Conservation (phyloP, 192 early-diverging fungal genomes). For the Gryganskiella cystojenkinii region DNA sequence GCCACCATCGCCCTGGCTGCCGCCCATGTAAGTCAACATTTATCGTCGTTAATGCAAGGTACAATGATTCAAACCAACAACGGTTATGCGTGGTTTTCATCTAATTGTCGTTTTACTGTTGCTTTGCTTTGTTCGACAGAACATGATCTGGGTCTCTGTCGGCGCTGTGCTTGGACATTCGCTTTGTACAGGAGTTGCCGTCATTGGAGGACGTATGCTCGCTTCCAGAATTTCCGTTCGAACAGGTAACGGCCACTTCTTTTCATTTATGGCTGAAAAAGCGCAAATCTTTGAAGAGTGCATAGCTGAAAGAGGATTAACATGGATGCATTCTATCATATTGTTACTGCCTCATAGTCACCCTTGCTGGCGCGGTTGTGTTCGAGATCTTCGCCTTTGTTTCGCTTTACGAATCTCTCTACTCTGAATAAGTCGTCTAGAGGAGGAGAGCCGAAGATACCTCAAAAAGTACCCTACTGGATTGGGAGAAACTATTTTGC, state of each 20-base stretch:
- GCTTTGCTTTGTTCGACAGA: constrained; percentile 55
- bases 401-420: constrained; percentile 69
- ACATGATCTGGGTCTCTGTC: constrained; percentile 90
- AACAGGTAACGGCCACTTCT: constrained; percentile 78
- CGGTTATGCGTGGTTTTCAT: not conserved
- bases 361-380: constrained; percentile 84
- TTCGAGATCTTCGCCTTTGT: constrained; percentile 90
- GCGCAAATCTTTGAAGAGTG: not conserved
- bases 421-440: constrained; percentile 36
- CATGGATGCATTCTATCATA: not conserved
- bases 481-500: too few species aligned
- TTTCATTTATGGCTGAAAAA: not conserved
- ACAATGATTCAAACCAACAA: too few species aligned
- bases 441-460: too few species aligned
- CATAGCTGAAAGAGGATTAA: too few species aligned
- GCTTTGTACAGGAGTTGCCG: constrained; percentile 92
- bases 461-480: too few species aligned
- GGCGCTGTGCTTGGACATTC: constrained; percentile 93
- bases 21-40: constrained; percentile 69
- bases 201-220: constrained; percentile 91
- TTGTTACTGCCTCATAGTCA: constrained; percentile 64
- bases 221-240: constrained; percentile 88
- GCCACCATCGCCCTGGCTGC: constrained; percentile 96
- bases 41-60: too few species aligned
- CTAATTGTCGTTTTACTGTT: not conserved